Evolutionary conservation across 768 basidiomycete genomes (phyloP).

Genomic region (Crepidotus variabilis): DNA sequence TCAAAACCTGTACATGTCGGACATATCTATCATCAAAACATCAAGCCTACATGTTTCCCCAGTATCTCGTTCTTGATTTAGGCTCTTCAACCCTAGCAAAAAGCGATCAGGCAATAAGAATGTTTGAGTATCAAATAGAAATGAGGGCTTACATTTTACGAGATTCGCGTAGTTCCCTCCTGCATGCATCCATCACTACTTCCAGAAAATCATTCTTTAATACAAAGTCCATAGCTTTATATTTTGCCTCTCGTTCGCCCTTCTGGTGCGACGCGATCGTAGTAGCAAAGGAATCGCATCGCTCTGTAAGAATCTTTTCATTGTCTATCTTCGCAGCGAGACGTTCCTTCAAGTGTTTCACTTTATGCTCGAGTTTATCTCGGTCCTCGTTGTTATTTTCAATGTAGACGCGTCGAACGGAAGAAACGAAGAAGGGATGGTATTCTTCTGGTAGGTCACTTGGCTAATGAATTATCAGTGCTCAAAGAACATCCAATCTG

Average conservation of each 20-base stretch:
- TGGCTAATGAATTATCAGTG: slow-evolving; percentile 19
- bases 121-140: too few species aligned
- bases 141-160: too few species aligned
- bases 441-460: slow-evolving; percentile 39
- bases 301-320: slow-evolving; percentile 37
- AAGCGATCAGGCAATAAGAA: too few species aligned
- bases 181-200: too few species aligned
- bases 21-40: too few species aligned
- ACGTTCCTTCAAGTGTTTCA: slow-evolving; percentile 32
- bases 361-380: neutral
- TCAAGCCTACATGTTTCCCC: too few species aligned
- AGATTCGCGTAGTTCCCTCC: too few species aligned
- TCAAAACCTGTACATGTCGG: too few species aligned
- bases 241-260: slow-evolving; percentile 25
- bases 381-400: slow-evolving; percentile 15
- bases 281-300: slow-evolving; percentile 37
- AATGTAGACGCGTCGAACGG: slow-evolving; percentile 28
- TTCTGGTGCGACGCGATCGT: slow-evolving; percentile 27
- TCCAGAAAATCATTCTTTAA: too few species aligned
- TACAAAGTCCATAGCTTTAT: slow-evolving; percentile 12
- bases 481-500: too few species aligned
- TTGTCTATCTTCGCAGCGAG: slow-evolving; percentile 34
- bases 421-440: slow-evolving; percentile 36
- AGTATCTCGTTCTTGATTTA: too few species aligned
- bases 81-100: too few species aligned